Base-by-base conservation (phyloP, 192 early-diverging fungal genomes). In the Haplosporangium gracile region DNA sequence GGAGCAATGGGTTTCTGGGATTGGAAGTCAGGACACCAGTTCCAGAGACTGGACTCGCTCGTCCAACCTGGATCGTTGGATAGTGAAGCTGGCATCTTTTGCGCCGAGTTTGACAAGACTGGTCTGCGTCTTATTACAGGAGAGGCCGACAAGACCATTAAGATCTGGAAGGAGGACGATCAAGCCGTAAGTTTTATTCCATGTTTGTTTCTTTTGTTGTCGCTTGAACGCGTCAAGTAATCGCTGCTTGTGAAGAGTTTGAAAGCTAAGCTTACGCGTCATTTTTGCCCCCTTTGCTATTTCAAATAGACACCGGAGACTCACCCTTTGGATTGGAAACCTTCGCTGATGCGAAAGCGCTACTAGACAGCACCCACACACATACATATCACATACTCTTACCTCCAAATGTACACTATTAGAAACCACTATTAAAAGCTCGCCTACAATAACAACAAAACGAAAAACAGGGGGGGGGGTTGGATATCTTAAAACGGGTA, bases 71-170 rank as follows among this genome's bases (percentile, higher is more conserved):
- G 99, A 63, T 99, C 98, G 22, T 88, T 99, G 45, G 97, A 97
- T 74, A 95, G 94, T 79, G 99, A 99, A 89, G 96, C 96, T 13
- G 99, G 99, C 55, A 94, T 99, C 60, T 98, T 99, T 72, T 95
- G 95, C 79, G 96, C 96, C 63, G 94, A 96, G 5, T 99, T 99
- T 93, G 99, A 99, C 83, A 93, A 93, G 70, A 97, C 98, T 22
- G 98, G 99, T 1, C 93, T 96, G 71, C 95, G 99, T 51, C 90
- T 99, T 69, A 97, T 99, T 78, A 99, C 99, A 2, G 97, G 99
- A 80, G 99, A 99, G 88, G 98, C 98, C 0, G 99, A 99, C 88
- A 99, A 99, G 89, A 97, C 97, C 1, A 97, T 99, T 88, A 99
- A 99, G 91, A 97, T 99, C 70, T 99, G 95, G 93, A 95, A 94